These are phyloP conservation scores for Parietichytrium sp. DNA, from an alignment of 108 stramenopile species.

Conservation along the genomic window DNA sequence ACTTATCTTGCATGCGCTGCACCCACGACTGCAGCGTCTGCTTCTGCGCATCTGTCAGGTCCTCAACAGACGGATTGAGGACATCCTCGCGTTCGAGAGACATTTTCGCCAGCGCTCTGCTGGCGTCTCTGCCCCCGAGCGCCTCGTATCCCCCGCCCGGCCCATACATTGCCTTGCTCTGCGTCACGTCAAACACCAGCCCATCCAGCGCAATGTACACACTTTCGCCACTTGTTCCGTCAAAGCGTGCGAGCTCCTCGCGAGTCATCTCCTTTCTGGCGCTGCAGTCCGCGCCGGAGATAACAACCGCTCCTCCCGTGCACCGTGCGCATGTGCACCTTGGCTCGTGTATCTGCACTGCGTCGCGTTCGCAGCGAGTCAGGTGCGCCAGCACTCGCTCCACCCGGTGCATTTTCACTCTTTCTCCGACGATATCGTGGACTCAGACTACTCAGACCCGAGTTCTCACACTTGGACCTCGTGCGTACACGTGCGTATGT, in stretches of 20 bases:
- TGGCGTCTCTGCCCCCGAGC: not conserved
- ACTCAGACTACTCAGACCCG: too few relatives aligned
- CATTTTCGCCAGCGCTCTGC: not conserved
- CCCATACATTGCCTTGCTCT: not conserved
- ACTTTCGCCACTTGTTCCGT: not conserved
- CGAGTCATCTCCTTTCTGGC: not conserved
- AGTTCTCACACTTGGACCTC: too few relatives aligned
- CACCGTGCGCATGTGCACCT: too few relatives aligned
- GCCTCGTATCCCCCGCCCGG: not conserved
- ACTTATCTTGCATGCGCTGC: not conserved
- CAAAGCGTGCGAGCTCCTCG: not conserved
- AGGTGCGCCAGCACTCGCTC: too few relatives aligned
- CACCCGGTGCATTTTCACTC: too few relatives aligned
- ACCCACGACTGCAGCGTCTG: not conserved
- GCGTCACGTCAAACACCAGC: not conserved
- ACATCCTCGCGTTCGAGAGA: not conserved
- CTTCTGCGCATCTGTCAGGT: not conserved
- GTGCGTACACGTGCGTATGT: too few relatives aligned
- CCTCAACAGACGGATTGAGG: not conserved
- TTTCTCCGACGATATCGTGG: too few relatives aligned
- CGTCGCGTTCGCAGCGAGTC: too few relatives aligned
- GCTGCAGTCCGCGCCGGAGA: too few relatives aligned
- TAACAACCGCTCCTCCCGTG: too few relatives aligned
- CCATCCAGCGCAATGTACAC: constrained; percentile 5
- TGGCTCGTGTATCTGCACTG: too few relatives aligned